phyloP scores from a whole-genome alignment of 345 rosid species.

The Melastoma malabathricum region DNA sequence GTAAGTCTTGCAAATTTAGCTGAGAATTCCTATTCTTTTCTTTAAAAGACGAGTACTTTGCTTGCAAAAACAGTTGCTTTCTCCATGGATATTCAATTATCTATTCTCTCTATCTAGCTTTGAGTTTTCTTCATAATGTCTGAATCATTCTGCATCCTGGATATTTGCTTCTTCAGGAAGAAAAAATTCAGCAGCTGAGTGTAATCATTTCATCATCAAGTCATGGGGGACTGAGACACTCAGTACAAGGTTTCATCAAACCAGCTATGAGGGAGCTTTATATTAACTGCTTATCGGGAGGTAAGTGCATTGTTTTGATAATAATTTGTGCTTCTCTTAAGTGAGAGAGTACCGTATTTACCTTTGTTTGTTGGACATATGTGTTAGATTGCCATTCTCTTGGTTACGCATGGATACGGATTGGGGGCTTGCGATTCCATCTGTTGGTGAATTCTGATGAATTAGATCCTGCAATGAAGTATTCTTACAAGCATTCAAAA shows the following conservation, averaged over 20 bases:
- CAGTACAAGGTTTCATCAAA: constrained; percentile 24
- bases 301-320: constrained; percentile 16
- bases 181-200: constrained; percentile 27
- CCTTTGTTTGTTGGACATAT: neutral
- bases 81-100: too few species aligned
- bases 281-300: constrained; percentile 28
- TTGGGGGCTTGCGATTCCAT: constrained; percentile 63
- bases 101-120: neutral
- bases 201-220: constrained; percentile 44
- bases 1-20: constrained; percentile 21
- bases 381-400: constrained; percentile 8
- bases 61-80: too few species aligned
- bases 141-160: neutral
- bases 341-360: neutral
- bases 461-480: constrained; percentile 74
- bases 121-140: neutral
- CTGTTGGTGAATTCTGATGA: constrained; percentile 55
- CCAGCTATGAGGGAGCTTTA: constrained; percentile 54
- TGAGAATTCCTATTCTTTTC: neutral
- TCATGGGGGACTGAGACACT: constrained; percentile 43
- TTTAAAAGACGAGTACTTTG: too few species aligned
- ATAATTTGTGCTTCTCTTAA: neutral
- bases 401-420: constrained; percentile 60
- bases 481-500: constrained; percentile 39
- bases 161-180: constrained; percentile 10